Percentiles rank a stretch among this genome's conserved stretches.
Evolutionary conservation across 208 protist species (phyloP).

Genomic region (Novymonas esmeraldas): DNA sequence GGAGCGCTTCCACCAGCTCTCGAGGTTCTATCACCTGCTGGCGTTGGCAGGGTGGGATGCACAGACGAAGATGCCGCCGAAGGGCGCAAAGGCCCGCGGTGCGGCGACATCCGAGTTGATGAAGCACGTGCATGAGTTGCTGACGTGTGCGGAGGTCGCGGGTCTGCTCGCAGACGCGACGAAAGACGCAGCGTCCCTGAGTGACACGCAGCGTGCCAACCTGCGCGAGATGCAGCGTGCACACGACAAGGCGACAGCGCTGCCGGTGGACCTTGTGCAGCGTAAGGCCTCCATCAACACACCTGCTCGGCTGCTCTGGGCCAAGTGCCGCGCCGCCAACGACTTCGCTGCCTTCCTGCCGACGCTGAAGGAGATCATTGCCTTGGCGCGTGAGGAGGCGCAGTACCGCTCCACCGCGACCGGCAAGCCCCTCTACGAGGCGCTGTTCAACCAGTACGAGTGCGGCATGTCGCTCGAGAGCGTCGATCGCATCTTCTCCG

Average conservation of each 20-base stretch:
- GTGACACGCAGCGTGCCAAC: conserved; percentile 55
- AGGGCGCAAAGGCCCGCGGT: conserved; percentile 56
- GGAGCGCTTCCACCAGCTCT: conserved; percentile 29
- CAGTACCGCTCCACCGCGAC: conserved; percentile 39
- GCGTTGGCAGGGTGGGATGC: conserved; percentile 69
- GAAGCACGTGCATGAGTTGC: conserved; percentile 30
- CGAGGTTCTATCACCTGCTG: conserved; percentile 42
- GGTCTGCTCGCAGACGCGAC: conserved; percentile 46
- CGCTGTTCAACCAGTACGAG: conserved; percentile 79
- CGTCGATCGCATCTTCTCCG: conserved; percentile 67
- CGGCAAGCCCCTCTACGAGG: conserved; percentile 66
- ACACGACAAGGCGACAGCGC: conserved; percentile 28
- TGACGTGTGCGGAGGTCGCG: conserved; percentile 39
- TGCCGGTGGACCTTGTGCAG: conserved; percentile 56
- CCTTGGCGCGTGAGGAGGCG: conserved; percentile 68
- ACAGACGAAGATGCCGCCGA: conserved; percentile 73
- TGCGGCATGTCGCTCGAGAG: conserved; percentile 60
- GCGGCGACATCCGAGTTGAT: conserved; percentile 55
- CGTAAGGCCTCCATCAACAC: conserved; percentile 48
- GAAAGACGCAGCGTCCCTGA: conserved; percentile 28
- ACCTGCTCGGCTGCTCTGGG: conserved; percentile 45
- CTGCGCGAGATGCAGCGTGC: conserved; percentile 65
- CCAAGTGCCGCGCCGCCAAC: conserved; percentile 60
- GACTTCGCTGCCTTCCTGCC: conserved; percentile 67
- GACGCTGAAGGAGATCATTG: conserved; percentile 72